Conservation (phyloP, 495 filamentous ascomycete species). For the Lasiosphaeriaceae sp. region DNA sequence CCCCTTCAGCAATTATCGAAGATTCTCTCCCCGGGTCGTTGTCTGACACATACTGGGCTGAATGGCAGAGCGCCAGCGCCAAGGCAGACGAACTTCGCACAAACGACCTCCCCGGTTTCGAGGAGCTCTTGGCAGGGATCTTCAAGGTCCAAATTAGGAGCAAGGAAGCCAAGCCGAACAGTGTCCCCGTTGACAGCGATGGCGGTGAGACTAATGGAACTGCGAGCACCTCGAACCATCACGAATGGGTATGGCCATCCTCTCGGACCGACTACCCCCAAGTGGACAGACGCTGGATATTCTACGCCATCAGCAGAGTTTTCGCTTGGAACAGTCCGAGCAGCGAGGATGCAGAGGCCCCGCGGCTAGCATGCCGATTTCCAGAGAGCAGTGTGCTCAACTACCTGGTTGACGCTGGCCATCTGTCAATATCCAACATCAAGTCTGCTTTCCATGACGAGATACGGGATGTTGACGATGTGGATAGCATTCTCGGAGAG, state of each 20-base stretch:
- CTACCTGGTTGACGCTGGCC: slow-evolving; percentile 61
- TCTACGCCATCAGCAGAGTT: slow-evolving; percentile 48
- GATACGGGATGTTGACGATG: slow-evolving; percentile 33
- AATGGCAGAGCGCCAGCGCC: slow-evolving; percentile 31
- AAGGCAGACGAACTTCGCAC: slow-evolving; percentile 43
- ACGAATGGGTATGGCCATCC: slow-evolving; percentile 39
- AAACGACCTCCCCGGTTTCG: slow-evolving; percentile 49
- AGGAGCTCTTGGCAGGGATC: slow-evolving; percentile 45
- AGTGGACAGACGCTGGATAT: slow-evolving; percentile 49
- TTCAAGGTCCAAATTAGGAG: slow-evolving; percentile 33
- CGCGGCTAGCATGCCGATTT: slow-evolving; percentile 46
- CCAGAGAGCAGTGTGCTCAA: slow-evolving; percentile 51
- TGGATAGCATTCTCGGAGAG: slow-evolving; percentile 44
- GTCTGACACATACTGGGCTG: slow-evolving; percentile 30
- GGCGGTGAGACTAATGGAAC: slow-evolving; percentile 9
- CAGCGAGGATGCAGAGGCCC: slow-evolving; percentile 19
- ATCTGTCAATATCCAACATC: slow-evolving; percentile 58
- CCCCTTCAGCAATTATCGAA: slow-evolving; percentile 29
- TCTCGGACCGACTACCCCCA: slow-evolving; percentile 36
- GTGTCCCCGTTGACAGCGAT: slow-evolving; percentile 13
- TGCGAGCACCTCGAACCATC: slow-evolving; percentile 2
- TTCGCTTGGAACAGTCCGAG: slow-evolving; percentile 38
- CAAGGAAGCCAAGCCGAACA: slow-evolving; percentile 15
- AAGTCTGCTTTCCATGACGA: slow-evolving; percentile 56
- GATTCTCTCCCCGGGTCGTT: slow-evolving; percentile 36